A percentile compares a stretch with the other conserved stretches of the same genome.
phyloP scores from a whole-genome alignment of 176 grass and related monocot species.

The Olyra latifolia region DNA sequence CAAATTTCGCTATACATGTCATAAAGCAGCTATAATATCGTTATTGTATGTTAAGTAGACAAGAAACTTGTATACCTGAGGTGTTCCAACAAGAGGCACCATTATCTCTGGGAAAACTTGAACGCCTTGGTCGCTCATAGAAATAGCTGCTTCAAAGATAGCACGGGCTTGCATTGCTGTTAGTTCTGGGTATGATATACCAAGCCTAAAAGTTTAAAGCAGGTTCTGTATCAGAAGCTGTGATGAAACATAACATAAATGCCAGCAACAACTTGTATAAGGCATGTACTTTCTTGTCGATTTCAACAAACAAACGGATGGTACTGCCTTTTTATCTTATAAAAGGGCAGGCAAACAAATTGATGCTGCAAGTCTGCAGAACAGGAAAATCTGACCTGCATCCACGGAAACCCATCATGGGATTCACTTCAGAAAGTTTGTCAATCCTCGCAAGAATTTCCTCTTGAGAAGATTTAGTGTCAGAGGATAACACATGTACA shows the following conservation, averaged over 20 bases:
- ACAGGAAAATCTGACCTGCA: slow-evolving; percentile 56
- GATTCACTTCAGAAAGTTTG: slow-evolving; percentile 98
- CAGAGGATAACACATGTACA: slow-evolving; percentile 67
- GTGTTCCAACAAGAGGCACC: slow-evolving; percentile 96
- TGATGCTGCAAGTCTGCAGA: slow-evolving; percentile 2
- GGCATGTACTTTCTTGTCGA: no score
- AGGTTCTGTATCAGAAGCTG: no score
- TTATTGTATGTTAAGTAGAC: neutral
- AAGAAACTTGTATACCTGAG: slow-evolving; percentile 52
- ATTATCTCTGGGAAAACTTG: slow-evolving; percentile 91
- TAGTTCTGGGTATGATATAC: slow-evolving; percentile 90
- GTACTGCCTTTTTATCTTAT: no score
- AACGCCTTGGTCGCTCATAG: slow-evolving; percentile 80
- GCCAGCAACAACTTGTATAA: no score
- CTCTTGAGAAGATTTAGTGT: slow-evolving; percentile 68
- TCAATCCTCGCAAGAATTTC: slow-evolving; percentile 88
- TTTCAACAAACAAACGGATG: no score
- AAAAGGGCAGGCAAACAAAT: slow-evolving; percentile 4
- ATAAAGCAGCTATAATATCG: no score
- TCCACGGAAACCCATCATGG: slow-evolving; percentile 98
- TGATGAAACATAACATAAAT: no score
- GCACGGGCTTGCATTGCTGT: slow-evolving; percentile 92
- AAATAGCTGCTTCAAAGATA: slow-evolving; percentile 95
- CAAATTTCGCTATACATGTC: no score
- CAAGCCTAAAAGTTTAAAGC: slow-evolving; percentile 60